These are phyloP conservation scores for Phoma herbarum DNA, from an alignment of 2,329 filamentous ascomycete genomes.

Conservation along the genomic window DNA sequence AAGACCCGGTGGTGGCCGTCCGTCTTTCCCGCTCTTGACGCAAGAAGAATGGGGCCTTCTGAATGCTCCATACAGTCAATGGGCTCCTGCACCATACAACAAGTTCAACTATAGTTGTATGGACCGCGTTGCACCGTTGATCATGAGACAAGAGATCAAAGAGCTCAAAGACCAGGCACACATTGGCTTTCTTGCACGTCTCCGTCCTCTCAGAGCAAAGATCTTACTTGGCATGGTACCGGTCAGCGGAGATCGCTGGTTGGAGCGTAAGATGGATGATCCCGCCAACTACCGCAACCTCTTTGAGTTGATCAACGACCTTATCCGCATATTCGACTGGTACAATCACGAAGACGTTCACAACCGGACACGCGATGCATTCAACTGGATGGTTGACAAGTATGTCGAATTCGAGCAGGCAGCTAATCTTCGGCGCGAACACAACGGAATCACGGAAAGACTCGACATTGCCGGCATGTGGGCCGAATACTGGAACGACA, in stretches of 20 bases:
- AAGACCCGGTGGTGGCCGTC: neutral
- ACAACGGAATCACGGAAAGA: conserved; percentile 17
- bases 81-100: conserved; percentile 2
- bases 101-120: neutral
- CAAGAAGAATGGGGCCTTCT: neutral
- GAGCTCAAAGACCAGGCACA: neutral
- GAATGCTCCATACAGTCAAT: neutral
- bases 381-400: conserved; percentile 6
- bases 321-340: conserved; percentile 25
- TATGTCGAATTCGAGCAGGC: conserved; percentile 26
- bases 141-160: neutral
- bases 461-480: conserved; percentile 31
- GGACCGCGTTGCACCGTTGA: neutral
- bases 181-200: conserved; percentile 11
- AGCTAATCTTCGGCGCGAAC: conserved; percentile 25
- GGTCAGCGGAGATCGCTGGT: conserved; percentile 27
- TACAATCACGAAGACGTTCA: conserved; percentile 4
- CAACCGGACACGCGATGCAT: neutral
- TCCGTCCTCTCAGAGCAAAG: conserved; percentile 25
- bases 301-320: conserved; percentile 28
- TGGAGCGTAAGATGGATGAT: conserved; percentile 30
- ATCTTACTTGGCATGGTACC: conserved; percentile 31
- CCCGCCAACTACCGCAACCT: conserved; percentile 27
- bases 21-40: conserved; percentile 6
- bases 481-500: conserved; percentile 27